Percentiles rank a stretch among this genome's conserved stretches.
These are phyloP conservation scores for Hyaloscypha finlandica DNA, from an alignment of 495 filamentous ascomycete species.

Conservation along the genomic window DNA sequence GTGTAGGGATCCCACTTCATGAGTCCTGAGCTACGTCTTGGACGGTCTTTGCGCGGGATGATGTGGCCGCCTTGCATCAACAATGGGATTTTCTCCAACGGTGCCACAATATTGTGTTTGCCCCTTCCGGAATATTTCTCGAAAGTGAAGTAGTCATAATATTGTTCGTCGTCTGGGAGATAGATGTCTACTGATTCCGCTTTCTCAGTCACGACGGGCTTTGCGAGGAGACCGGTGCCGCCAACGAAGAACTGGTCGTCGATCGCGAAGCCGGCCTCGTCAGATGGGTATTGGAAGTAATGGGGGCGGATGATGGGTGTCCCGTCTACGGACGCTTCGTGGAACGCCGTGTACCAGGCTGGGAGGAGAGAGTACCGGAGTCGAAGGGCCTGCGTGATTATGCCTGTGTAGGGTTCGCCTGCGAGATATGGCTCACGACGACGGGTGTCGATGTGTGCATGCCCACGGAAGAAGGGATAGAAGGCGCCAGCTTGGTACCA, in stretches of 20 bases:
- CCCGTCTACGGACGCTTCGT: constrained; percentile 78
- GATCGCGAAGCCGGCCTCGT: constrained; percentile 80
- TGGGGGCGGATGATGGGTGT: constrained; percentile 87
- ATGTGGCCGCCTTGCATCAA: constrained; percentile 92
- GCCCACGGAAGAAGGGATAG: constrained; percentile 98
- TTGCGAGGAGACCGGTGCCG: constrained; percentile 79
- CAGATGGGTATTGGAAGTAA: constrained; percentile 86
- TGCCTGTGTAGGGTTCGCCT: constrained; percentile 79
- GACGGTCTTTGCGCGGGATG: constrained; percentile 84
- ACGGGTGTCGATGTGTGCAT: constrained; percentile 94
- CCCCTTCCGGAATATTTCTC: constrained; percentile 68
- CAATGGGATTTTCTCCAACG: constrained; percentile 81
- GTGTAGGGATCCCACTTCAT: constrained; percentile 97
- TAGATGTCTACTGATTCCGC: constrained; percentile 77
- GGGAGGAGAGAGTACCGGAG: constrained; percentile 89
- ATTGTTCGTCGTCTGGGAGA: constrained; percentile 80
- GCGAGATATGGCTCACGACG: constrained; percentile 91
- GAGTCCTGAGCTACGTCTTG: constrained; percentile 77
- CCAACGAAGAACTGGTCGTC: constrained; percentile 95
- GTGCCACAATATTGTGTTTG: constrained; percentile 70
- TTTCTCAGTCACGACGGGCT: constrained; percentile 80
- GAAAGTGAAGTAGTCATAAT: constrained; percentile 94
- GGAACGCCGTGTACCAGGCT: constrained; percentile 96
- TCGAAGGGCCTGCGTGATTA: constrained; percentile 84
- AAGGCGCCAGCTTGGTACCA: constrained; percentile 98